Evolutionary conservation across 192 early-diverging fungal genomes (phyloP), one percentile per base, ranked within the genome.

Genomic region (Umbelopsis vinacea): DNA sequence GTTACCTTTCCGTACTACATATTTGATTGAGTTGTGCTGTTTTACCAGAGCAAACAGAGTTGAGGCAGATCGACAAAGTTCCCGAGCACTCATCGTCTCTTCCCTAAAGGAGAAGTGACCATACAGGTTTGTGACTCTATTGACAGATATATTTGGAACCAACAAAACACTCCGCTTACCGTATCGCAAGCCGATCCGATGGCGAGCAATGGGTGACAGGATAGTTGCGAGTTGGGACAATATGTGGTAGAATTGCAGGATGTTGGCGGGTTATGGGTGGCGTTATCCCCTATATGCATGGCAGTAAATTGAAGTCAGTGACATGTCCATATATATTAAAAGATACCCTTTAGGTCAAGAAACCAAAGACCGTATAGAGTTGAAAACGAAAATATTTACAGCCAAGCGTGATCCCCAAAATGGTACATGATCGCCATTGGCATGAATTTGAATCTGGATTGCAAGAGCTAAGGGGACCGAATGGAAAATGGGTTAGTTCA

Each of bases 371-470:
- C 40, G 40, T 43, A 6, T 43, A 43, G 40, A 43, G 40, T n/a
- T 4, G 40, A 43, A 43, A 50, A 21, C 1, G 57, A 26, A 37
- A 29, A 63, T 63, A 63, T 63, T 63, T 63, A 63, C 57, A 63
- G 15, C 57, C 57, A 35, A 35, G 57, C 35, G 57, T 63, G 29
- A 63, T 63, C 14, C 57, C 57, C 26, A 63, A 63, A 63, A 63
- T 63, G 15, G 57, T 63, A n/a, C 57, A 63, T 35, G 57, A 63
- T 63, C 57, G 57, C 57, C 57, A 63, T 37, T 63, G 57, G 57
- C 57, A 63, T 17, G 57, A n/a, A 26, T 37, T 63, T 11, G 29
- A 29, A n/a, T 15, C 26, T 2, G 57, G 35, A 35, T 63, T 15
- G 57, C 57, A 63, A 37, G 57, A 63, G 6, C 57, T 63, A n/a